Evolutionary conservation across 1,284 basidiomycete species (phyloP).

Genomic region (Boletus mariae): DNA sequence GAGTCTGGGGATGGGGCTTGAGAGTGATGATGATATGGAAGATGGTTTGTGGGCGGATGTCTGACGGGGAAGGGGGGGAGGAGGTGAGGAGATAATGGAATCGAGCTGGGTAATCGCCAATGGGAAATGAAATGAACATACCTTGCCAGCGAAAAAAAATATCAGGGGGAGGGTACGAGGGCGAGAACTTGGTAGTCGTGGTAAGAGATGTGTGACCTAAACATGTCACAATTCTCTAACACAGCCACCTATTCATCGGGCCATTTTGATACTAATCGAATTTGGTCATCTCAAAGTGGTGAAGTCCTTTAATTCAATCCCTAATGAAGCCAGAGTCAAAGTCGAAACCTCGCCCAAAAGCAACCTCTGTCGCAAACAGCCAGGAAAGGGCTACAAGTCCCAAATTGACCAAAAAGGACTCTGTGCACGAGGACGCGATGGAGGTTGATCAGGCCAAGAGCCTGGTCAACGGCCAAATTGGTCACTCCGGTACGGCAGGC

Average conservation of each 20-base stretch:
- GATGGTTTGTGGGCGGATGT: conserved; percentile 38
- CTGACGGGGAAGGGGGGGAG: conserved; percentile 31
- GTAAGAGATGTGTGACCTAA: conserved; percentile 6
- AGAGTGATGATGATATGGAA: conserved; percentile 38
- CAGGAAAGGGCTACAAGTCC: conserved; percentile 7
- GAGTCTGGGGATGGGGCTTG: conserved; percentile 36
- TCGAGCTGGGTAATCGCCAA: conserved; percentile 33
- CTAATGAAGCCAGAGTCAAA: conserved; percentile 13
- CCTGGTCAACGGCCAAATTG: conserved; percentile 2
- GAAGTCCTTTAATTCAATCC: background rate
- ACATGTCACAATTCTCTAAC: conserved; percentile 22
- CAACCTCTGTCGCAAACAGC: conserved; percentile 2
- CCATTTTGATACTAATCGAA: too few species aligned
- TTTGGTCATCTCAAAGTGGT: too few species aligned
- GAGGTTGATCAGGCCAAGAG: conserved; percentile 14
- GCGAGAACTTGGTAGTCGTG: conserved; percentile 5
- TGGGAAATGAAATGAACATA: conserved; percentile 26
- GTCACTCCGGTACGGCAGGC: conserved; percentile 1
- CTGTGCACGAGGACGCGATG: conserved; percentile 13
- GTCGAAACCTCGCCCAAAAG: conserved; percentile 18
- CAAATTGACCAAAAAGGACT: conserved; percentile 12
- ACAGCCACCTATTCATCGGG: conserved; percentile 15
- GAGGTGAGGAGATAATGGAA: conserved; percentile 37
- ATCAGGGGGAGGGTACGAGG: conserved; percentile 1
- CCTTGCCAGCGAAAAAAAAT: conserved; percentile 13